Base-by-base conservation (phyloP, 371 early-diverging fungal genomes). In the Mucor lusitanicus region DNA sequence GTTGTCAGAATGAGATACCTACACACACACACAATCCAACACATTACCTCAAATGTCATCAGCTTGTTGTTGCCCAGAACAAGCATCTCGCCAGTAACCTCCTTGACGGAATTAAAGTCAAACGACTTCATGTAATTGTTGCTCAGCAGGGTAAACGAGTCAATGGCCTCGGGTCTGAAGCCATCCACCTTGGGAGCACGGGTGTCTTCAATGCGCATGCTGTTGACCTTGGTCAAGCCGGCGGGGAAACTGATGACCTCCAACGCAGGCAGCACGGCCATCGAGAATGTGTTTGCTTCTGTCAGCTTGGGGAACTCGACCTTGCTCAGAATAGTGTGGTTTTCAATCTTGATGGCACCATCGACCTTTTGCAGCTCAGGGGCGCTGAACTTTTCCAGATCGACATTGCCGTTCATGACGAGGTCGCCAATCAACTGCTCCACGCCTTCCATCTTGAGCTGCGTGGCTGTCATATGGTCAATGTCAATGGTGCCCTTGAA, bases 71-170 rank as follows among this genome's bases (percentile, higher is more conserved):
- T 82, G 40, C 85, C 85, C 3, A 82, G 68, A 17, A 87, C 59
- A 37, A 76, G 65, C 4, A 88, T 35, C 0, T 64, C 73, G 15
- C 82, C 81, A 3, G 71, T 76, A 19, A 85, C 62, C 6, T 81
- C 60, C 42, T 78, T 76, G 35, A 83, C 73, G 1, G 62, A 54
- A 0, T 74, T 74, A 33, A 88, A 78, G 15, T 85, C 84, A 68
- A 86, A 77, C 0, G 61, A 23, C 39, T 71, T 81, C 71, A 88
- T 74, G 57, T 80, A 78, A 28, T 81, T 82, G 68, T 88, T 88
- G 57, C 78, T 76, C 44, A 80, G 76, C 17, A 86, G 54, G 0
- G 73, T 80, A 11, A 88, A 68, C 12, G 79, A 73, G 1, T 75
- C 63, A n/a, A 78, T 64, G 3, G 64, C 69, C 15, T 67, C 75